A percentile compares a stretch with the other conserved stretches of the same genome.
phyloP scores from a whole-genome alignment of 2,329 filamentous ascomycete genomes.

The Harringtonia lauricola region DNA sequence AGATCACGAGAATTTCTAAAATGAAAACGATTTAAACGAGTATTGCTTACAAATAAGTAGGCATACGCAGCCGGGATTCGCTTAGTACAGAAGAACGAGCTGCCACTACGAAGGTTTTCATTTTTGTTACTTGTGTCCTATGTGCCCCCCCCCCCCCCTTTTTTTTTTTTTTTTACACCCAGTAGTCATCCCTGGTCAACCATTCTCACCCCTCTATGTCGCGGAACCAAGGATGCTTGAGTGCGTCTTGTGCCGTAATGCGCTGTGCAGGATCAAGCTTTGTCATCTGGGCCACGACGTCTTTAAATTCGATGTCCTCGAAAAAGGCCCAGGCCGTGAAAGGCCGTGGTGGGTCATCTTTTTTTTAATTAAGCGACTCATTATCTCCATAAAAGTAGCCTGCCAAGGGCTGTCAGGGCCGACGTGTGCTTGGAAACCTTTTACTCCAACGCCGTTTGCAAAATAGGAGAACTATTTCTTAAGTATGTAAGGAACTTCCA shows the following conservation, averaged over 20 bases:
- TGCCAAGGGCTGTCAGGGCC: not conserved
- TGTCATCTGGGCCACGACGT: not conserved
- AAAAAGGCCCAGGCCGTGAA: not conserved
- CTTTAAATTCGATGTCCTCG: not conserved
- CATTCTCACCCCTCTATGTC: not conserved
- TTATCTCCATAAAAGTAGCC: not conserved
- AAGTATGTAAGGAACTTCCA: not conserved
- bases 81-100: no score
- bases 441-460: not conserved
- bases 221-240: not conserved
- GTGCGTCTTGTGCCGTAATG: not conserved
- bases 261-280: not conserved
- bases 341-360: not conserved
- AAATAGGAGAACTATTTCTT: not conserved
- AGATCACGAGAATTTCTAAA: no score
- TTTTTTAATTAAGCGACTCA: not conserved
- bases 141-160: no score
- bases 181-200: no score
- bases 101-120: no score
- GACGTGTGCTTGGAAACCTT: not conserved
- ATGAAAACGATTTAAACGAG: no score
- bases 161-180: not conserved
- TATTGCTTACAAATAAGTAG: no score
- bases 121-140: no score
- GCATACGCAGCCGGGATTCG: no score